Conservation (phyloP, 2,329 filamentous ascomycete genomes). For the Fusarium concolor region DNA sequence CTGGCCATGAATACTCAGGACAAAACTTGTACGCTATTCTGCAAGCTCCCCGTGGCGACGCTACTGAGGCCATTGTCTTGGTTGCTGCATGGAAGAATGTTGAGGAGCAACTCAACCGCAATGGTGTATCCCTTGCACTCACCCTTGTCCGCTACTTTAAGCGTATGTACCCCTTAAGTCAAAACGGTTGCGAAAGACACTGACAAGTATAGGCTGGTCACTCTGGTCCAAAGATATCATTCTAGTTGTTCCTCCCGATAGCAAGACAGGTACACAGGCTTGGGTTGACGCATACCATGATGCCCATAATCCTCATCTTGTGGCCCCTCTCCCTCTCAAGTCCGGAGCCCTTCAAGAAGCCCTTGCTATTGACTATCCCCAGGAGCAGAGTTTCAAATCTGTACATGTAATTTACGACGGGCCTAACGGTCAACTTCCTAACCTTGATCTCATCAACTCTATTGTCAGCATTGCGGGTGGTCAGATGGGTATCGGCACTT, state of each 20-base stretch:
- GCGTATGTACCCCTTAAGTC: constrained; percentile 58
- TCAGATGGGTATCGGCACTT: constrained; percentile 89
- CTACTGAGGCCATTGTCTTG: constrained; percentile 95
- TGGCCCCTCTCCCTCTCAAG: constrained; percentile 86
- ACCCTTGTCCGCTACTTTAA: constrained; percentile 96
- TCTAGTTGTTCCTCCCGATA: constrained; percentile 88
- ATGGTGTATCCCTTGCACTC: constrained; percentile 86
- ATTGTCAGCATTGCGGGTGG: constrained; percentile 87
- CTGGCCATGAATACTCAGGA: constrained; percentile 78
- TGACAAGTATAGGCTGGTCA: constrained; percentile 77
- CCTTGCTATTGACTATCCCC: constrained; percentile 92
- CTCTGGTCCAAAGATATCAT: constrained; percentile 99
- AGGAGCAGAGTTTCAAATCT: constrained; percentile 84
- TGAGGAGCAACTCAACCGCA: constrained; percentile 81
- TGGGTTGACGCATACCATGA: constrained; percentile 99
- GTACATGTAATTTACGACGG: constrained; percentile 95
- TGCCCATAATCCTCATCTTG: constrained; percentile 76
- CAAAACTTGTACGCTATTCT: constrained; percentile 95
- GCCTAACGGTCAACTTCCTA: constrained; percentile 93
- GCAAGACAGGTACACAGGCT: constrained; percentile 88
- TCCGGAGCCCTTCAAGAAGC: constrained; percentile 93
- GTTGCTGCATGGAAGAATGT: constrained; percentile 90
- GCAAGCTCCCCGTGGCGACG: constrained; percentile 92
- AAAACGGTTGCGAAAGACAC: background rate
- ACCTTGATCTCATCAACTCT: constrained; percentile 95